phyloP scores from a whole-genome alignment of 441 rosid species.

The Corymbia calophylla region DNA sequence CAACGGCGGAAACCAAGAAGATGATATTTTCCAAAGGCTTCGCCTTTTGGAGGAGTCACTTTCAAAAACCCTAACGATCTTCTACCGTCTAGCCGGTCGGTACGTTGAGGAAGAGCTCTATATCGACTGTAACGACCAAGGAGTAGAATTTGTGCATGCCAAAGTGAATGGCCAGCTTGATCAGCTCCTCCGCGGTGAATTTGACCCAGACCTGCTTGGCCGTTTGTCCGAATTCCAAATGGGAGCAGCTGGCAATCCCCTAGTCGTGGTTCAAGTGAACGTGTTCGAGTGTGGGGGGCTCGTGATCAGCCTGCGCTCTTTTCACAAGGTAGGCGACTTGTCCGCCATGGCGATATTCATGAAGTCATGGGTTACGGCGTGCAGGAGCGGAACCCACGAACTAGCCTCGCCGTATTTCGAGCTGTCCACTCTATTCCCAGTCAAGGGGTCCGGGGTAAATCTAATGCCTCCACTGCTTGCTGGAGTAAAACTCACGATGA shows the following conservation, averaged over 20 bases:
- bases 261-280: not conserved
- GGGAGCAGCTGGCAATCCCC: not conserved
- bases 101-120: not conserved
- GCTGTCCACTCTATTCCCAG: not conserved
- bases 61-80: constrained; percentile 7
- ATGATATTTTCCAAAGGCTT: not conserved
- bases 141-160: constrained; percentile 15
- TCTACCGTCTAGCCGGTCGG: constrained; percentile 20
- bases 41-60: constrained; percentile 8
- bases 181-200: not conserved
- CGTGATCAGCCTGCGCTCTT: not conserved
- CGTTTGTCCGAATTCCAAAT: no score
- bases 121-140: constrained; percentile 20
- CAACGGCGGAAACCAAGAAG: not conserved
- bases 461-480: not conserved
- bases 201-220: not conserved
- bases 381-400: not conserved
- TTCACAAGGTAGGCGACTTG: constrained; percentile 15
- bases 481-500: not conserved
- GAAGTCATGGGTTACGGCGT: not conserved
- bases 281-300: not conserved
- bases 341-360: constrained; percentile 2
- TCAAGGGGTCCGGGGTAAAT: not conserved
- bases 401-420: not conserved
- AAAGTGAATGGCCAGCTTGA: not conserved